phyloP scores from a whole-genome alignment of 1,139 yeast species.

The Nakaseomyces kungkrabaensis region DNA sequence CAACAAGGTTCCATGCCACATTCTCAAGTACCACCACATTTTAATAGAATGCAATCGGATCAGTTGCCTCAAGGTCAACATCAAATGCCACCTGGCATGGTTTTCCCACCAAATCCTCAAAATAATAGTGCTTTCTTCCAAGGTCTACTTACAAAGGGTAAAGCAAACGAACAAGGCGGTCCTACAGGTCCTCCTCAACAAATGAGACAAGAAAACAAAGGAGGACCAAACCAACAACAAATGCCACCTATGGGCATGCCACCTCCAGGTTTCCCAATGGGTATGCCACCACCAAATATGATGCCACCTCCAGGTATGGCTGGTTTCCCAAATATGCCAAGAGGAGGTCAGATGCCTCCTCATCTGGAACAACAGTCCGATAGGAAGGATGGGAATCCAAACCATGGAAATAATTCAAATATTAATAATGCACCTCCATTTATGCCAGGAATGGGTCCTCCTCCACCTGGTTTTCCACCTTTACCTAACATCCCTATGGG shows the following conservation, averaged over 20 bases:
- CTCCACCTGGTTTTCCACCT: slow-evolving; percentile 4
- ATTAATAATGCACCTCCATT: neutral
- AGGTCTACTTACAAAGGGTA: slow-evolving; percentile 24
- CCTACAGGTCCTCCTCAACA: slow-evolving; percentile 10
- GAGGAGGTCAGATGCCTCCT: neutral
- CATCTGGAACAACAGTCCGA: neutral
- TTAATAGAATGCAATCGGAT: neutral
- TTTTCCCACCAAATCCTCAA: slow-evolving; percentile 9
- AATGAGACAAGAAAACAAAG: slow-evolving; percentile 11
- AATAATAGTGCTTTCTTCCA: slow-evolving; percentile 25
- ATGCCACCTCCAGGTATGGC: slow-evolving; percentile 15
- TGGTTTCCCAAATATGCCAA: slow-evolving; percentile 1
- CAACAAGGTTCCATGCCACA: neutral
- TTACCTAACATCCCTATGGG: slow-evolving; percentile 3
- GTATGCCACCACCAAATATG: slow-evolving; percentile 20
- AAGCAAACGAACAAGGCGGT: slow-evolving; percentile 7
- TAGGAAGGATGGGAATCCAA: neutral
- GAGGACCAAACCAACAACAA: slow-evolving; percentile 2
- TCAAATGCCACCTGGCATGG: slow-evolving; percentile 6
- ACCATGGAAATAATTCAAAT: neutral
- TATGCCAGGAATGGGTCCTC: slow-evolving; percentile 1
- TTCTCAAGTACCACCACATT: slow-evolving; percentile 8
- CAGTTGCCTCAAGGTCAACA: slow-evolving; percentile 7
- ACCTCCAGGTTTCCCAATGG: slow-evolving; percentile 19
- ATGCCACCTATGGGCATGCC: slow-evolving; percentile 10